Evolutionary conservation across 345 rosid genomes (phyloP).

Genomic region (Litchi chinensis): DNA sequence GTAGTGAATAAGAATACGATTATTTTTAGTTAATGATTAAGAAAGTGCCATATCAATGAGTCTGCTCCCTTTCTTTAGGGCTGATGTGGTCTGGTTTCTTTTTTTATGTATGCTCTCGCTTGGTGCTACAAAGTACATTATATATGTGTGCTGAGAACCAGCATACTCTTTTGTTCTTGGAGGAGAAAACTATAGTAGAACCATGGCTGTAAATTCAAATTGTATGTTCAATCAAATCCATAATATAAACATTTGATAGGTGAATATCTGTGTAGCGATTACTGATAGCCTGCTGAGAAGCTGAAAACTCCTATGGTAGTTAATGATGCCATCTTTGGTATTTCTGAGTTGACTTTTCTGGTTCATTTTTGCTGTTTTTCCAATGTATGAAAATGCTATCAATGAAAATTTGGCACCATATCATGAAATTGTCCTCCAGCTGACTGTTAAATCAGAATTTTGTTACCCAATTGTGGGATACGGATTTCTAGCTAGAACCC

Average conservation of each 20-base stretch:
- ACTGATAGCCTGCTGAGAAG: not conserved
- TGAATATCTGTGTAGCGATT: not conserved
- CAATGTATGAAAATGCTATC: not conserved
- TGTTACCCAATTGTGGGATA: not conserved
- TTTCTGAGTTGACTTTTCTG: not conserved
- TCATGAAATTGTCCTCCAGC: not conserved
- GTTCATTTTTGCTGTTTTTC: not conserved
- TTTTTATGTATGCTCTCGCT: constrained; percentile 5
- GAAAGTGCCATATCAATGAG: constrained; percentile 1
- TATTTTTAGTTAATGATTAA: not conserved
- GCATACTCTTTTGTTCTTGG: not conserved
- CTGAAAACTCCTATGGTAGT: not conserved
- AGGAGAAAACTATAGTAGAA: constrained; percentile 7
- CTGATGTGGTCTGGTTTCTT: not conserved
- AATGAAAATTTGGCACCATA: not conserved
- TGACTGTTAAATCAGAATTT: no score
- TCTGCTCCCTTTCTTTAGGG: not conserved
- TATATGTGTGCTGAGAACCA: not conserved
- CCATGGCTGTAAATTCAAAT: not conserved
- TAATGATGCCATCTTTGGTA: not conserved
- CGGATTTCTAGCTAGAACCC: not conserved
- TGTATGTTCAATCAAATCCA: constrained; percentile 6
- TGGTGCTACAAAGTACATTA: not conserved
- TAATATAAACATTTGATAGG: not conserved
- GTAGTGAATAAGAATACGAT: not conserved